Base-by-base conservation (phyloP, 345 rosid genomes). In the Ceriops tagal region DNA sequence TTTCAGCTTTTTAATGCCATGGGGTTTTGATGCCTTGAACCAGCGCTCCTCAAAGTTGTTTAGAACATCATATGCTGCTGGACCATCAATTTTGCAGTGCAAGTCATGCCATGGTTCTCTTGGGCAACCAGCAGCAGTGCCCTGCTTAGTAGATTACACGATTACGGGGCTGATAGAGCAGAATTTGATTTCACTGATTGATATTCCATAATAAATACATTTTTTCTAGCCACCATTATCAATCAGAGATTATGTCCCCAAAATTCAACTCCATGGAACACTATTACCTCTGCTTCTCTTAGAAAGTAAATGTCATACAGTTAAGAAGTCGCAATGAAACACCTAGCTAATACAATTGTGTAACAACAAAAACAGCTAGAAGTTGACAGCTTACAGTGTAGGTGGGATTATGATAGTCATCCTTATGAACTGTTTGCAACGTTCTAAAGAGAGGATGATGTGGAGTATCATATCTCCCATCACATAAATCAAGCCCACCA, bases 21-120 rank as follows among this genome's bases (percentile, higher is more conserved):
- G 81, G 66, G 91, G 95, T 84, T 89, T 91, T 15, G 96, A 71
- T 77, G 95, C 92, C 82, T 87, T 93, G 13, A 68, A 20, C 98
- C 98, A 93, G 20, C 98, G 92, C 75, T 91, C 96, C 85, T 91
- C 92, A 75, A 93, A 93, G 82, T 89, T 93, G n/a, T 85, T 79
- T 64, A 93, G 80, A 59, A 93, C 92, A 71, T 93, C 98, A 71
- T 93, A 93, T 10, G 98, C 98, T 56, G 97, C 98, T 62, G 98
- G 97, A 64, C 97, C 97, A 83, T 91, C 96, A 75, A 93, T 89
- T 84, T 61, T 88, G 68, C 86, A 56, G 84, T 93, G 98, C 84
- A 93, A 71, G 83, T 93, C 98, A 83, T 93, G 98, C 98, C 98
- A 93, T 28, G 97, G 91, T 74, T 91, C 97, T 80, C 98, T 83